Evolutionary conservation across 1,139 yeast genomes (phyloP).

Genomic region (Trichomonascaceae sp.): DNA sequence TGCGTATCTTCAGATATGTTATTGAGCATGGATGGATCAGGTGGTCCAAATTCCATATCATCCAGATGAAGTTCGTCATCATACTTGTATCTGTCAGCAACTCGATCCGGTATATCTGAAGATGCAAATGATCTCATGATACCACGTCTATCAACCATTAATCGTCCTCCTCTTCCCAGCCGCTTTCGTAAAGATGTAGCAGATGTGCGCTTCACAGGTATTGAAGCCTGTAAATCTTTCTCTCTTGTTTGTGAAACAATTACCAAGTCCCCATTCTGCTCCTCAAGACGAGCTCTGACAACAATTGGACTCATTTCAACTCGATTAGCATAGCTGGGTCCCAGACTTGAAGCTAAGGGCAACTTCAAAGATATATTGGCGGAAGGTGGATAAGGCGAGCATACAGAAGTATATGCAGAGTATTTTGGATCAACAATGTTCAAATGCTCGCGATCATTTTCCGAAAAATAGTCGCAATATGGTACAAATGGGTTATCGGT

Average conservation of each 20-base stretch:
- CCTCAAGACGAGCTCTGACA: constrained; percentile 17
- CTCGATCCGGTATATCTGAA: constrained; percentile 1
- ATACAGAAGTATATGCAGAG: constrained; percentile 75
- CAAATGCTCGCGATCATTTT: constrained; percentile 28
- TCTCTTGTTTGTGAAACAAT: constrained; percentile 21
- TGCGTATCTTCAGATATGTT: constrained; percentile 84
- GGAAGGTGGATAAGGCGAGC: constrained; percentile 67
- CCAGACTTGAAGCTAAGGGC: constrained; percentile 27
- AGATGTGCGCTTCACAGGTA: constrained; percentile 29
- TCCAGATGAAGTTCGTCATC: constrained; percentile 59
- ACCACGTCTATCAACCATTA: constrained; percentile 66
- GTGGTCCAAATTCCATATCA: constrained; percentile 47
- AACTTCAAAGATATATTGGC: constrained; percentile 32
- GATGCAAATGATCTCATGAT: constrained; percentile 24
- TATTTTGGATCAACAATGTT: constrained; percentile 50
- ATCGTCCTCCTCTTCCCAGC: constrained; percentile 63
- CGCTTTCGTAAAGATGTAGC: constrained; percentile 59
- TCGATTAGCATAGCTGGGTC: constrained; percentile 26
- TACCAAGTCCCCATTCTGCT: constrained; percentile 20
- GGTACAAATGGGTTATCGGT: constrained; percentile 92
- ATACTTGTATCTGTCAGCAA: constrained; percentile 63
- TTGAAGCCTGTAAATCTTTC: constrained; percentile 23
- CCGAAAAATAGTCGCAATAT: constrained; percentile 62
- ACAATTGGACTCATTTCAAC: constrained; percentile 26
- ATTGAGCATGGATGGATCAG: constrained; percentile 63